Evolutionary conservation across 805 yeast genomes (phyloP).

Genomic region (Nakazawaea populi): DNA sequence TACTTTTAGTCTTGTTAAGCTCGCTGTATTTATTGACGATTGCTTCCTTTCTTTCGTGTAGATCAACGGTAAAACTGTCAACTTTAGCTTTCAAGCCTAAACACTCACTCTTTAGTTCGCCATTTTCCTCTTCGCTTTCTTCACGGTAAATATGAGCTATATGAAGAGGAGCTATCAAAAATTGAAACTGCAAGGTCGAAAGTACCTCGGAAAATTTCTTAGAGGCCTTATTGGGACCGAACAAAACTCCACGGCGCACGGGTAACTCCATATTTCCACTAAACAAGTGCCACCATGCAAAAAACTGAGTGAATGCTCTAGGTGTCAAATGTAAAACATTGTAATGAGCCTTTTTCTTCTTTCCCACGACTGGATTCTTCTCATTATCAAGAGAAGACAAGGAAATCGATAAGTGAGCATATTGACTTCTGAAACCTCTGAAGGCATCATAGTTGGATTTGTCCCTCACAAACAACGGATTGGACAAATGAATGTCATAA

Average conservation of each 20-base stretch:
- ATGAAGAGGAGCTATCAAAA: slow-evolving; percentile 66
- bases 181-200: slow-evolving; percentile 72
- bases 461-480: slow-evolving; percentile 48
- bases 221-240: slow-evolving; percentile 46
- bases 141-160: slow-evolving; percentile 68
- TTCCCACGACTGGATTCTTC: slow-evolving; percentile 9
- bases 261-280: slow-evolving; percentile 78
- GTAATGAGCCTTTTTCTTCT: slow-evolving; percentile 27
- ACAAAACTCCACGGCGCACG: slow-evolving; percentile 66
- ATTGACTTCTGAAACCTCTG: slow-evolving; percentile 73
- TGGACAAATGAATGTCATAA: slow-evolving; percentile 47
- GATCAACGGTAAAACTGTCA: slow-evolving; percentile 50
- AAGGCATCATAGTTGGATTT: slow-evolving; percentile 68
- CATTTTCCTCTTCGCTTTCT: slow-evolving; percentile 26
- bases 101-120: slow-evolving; percentile 41
- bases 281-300: slow-evolving; percentile 82
- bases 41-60: slow-evolving; percentile 57
- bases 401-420: slow-evolving; percentile 64
- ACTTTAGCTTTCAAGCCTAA: slow-evolving; percentile 70
- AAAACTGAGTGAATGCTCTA: slow-evolving; percentile 57
- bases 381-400: slow-evolving; percentile 34
- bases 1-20: slow-evolving; percentile 38
- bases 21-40: slow-evolving; percentile 38
- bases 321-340: slow-evolving; percentile 81
- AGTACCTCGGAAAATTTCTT: slow-evolving; percentile 73